Evolutionary conservation across 164 flowering plant genomes (phyloP).

Genomic region (Vitis riparia): DNA sequence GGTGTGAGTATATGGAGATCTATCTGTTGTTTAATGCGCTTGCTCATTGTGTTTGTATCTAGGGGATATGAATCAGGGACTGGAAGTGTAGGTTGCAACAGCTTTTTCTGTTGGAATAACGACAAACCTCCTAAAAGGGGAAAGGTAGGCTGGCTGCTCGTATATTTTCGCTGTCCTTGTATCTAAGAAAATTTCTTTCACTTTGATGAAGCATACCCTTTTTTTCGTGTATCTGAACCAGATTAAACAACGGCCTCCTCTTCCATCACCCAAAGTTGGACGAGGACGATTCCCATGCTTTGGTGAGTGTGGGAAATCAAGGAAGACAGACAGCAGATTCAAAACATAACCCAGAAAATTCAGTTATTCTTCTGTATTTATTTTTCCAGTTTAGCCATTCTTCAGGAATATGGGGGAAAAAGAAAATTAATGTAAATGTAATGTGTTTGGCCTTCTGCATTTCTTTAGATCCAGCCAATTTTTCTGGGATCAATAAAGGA

Average conservation of each 20-base stretch:
- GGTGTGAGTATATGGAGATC: neutral
- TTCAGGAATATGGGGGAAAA: conserved; percentile 7
- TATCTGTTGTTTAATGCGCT: neutral
- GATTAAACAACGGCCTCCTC: conserved; percentile 40
- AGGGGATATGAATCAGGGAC: conserved; percentile 79
- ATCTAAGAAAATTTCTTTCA: neutral
- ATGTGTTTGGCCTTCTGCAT: conserved; percentile 6
- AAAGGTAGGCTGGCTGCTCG: conserved; percentile 35
- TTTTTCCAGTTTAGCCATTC: conserved; percentile 12
- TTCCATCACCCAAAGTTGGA: conserved; percentile 29
- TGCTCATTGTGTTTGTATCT: conserved; percentile 9
- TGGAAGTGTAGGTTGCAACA: conserved; percentile 52
- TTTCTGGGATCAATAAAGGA: conserved; percentile 14
- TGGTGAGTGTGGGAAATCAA: conserved; percentile 50
- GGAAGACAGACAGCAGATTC: conserved; percentile 27
- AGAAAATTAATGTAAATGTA: conserved; percentile 7
- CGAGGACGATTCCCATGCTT: conserved; percentile 40
- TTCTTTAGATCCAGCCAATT: conserved; percentile 5
- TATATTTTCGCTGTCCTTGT: neutral
- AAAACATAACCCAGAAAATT: conserved; percentile 24
- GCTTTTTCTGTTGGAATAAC: conserved; percentile 71
- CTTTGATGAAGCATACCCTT: neutral
- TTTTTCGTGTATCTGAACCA: conserved; percentile 15
- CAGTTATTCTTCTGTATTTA: conserved; percentile 15
- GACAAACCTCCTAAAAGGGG: conserved; percentile 36